Conservation (phyloP, 2,329 filamentous ascomycete genomes). For the Penicillium sp. region DNA sequence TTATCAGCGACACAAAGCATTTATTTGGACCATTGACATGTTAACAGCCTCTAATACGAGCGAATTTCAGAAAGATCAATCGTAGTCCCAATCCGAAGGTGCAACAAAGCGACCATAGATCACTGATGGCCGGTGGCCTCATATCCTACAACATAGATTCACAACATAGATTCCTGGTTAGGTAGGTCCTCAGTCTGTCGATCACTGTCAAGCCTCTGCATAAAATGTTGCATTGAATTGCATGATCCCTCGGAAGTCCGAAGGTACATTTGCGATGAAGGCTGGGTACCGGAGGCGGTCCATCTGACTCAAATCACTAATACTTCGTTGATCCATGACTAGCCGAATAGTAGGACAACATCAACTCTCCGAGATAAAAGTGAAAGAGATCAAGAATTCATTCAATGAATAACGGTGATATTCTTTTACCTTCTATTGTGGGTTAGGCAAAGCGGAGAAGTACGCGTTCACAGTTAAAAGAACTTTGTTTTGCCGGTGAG, state of each 20-base stretch:
- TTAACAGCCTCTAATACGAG: background rate
- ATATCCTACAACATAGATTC: no score
- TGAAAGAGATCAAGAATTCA: background rate
- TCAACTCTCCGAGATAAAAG: background rate
- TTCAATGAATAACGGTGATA: background rate
- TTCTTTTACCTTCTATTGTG: background rate
- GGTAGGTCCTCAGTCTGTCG: background rate
- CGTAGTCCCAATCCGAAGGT: background rate
- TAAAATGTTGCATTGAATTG: background rate
- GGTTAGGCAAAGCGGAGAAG: background rate
- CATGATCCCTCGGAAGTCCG: conserved; percentile 4
- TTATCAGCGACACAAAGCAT: background rate
- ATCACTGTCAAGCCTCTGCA: background rate
- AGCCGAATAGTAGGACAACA: background rate
- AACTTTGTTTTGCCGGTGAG: background rate
- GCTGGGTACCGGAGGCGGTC: background rate
- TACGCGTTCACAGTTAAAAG: background rate
- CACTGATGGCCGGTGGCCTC: background rate
- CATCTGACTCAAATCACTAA: background rate
- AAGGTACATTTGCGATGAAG: background rate
- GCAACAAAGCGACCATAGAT: background rate
- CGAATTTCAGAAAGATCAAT: background rate
- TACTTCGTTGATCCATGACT: background rate
- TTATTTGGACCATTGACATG: background rate
- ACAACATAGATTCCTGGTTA: background rate